Conservation (phyloP, 352 stramenopile species). For the Phytophthora pluvialis region DNA sequence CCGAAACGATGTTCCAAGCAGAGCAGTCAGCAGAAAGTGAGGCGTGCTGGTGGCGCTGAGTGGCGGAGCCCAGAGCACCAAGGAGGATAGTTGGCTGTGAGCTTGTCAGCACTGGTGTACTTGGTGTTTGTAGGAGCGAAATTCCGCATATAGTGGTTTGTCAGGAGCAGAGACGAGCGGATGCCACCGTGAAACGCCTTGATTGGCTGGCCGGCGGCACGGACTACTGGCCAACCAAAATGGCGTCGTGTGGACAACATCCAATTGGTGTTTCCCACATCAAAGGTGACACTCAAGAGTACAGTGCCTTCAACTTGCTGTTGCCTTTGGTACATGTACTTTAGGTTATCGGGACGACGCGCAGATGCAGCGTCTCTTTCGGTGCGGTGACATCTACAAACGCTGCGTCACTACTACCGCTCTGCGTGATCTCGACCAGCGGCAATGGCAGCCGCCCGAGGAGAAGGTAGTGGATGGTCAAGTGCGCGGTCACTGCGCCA, state of each 20-base stretch:
- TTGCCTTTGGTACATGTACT: background rate
- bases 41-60: constrained; percentile 4
- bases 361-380: constrained; percentile 10
- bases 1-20: constrained; percentile 83
- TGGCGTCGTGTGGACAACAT: constrained; percentile 6
- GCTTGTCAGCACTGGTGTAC: constrained; percentile 11
- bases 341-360: background rate
- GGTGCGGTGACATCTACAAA: background rate
- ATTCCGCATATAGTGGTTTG: constrained; percentile 17
- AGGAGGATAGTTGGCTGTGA: constrained; percentile 18
- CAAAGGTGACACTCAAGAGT: background rate
- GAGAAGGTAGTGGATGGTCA: constrained; percentile 24
- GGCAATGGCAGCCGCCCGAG: constrained; percentile 12
- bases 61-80: background rate
- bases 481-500: constrained; percentile 8
- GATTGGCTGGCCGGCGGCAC: constrained; percentile 28
- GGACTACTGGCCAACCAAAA: constrained; percentile 44
- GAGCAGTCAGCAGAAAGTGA: constrained; percentile 95
- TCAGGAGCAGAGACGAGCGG: background rate
- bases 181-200: background rate
- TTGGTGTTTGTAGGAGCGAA: background rate
- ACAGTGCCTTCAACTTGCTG: constrained; percentile 18
- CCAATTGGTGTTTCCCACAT: background rate
- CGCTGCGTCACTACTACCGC: background rate
- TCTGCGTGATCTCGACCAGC: constrained; percentile 7